A percentile compares a stretch with the other conserved stretches of the same genome.
Evolutionary conservation across 495 filamentous ascomycete species (phyloP).

Genomic region (Evernia prunastri): DNA sequence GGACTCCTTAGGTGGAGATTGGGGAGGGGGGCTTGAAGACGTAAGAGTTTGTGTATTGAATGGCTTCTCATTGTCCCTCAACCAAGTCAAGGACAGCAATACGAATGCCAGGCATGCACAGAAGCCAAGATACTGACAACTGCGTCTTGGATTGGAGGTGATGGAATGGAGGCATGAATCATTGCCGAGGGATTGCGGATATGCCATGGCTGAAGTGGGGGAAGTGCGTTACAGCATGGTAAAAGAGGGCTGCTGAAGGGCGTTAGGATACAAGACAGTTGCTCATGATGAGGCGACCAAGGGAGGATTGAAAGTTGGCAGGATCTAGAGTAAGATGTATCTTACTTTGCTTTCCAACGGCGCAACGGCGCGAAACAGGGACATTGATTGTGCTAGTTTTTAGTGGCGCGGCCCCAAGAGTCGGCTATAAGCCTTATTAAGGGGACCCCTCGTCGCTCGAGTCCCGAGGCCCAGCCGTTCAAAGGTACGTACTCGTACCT

Average conservation of each 20-base stretch:
- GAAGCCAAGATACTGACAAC: background rate
- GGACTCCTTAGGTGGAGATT: background rate
- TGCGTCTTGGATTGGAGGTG: background rate
- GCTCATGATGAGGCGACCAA: background rate
- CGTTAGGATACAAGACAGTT: background rate
- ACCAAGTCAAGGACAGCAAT: background rate
- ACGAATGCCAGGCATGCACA: background rate
- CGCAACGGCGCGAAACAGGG: too few species aligned
- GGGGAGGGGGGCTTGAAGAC: background rate
- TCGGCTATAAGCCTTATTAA: too few species aligned
- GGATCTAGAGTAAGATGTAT: too few species aligned
- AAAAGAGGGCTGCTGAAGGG: background rate
- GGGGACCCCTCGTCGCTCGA: too few species aligned
- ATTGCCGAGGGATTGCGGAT: background rate
- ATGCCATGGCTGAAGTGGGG: background rate
- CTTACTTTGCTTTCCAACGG: too few species aligned
- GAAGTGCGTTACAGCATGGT: background rate
- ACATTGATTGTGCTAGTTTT: too few species aligned
- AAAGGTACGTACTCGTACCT: too few species aligned
- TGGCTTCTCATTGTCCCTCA: background rate
- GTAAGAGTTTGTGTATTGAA: background rate
- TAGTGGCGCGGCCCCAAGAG: too few species aligned
- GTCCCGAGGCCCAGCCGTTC: too few species aligned
- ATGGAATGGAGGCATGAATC: background rate
- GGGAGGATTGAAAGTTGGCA: too few species aligned